These are phyloP conservation scores for Globisporangium paddicum DNA, from an alignment of 352 stramenopile species.

Conservation along the genomic window DNA sequence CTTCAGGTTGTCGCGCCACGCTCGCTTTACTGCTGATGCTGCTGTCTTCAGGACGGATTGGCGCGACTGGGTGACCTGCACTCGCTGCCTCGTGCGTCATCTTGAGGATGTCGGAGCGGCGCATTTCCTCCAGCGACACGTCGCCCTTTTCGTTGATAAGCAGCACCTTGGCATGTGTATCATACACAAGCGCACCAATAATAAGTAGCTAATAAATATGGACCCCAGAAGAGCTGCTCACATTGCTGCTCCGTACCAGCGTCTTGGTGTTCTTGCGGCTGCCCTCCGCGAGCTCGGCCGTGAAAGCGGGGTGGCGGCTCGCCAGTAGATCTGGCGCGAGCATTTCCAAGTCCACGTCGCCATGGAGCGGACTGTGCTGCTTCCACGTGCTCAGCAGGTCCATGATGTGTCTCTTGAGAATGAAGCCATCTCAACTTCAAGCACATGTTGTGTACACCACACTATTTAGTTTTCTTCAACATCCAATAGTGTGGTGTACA, in stretches of 20 bases:
- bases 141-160: slow-evolving; percentile 13
- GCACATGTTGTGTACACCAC: too few species aligned
- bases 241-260: slow-evolving; percentile 1
- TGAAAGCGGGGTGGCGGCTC: slow-evolving; percentile 9
- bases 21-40: not conserved
- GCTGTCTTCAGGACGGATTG: not conserved
- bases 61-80: not conserved
- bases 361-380: slow-evolving; percentile 4
- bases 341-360: slow-evolving; percentile 16
- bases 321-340: slow-evolving; percentile 13
- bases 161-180: slow-evolving; percentile 17
- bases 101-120: slow-evolving; percentile 17
- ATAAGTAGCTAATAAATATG: too few species aligned
- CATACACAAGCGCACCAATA: too few species aligned
- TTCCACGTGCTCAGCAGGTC: slow-evolving; percentile 11
- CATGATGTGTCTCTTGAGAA: not conserved
- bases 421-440: not conserved
- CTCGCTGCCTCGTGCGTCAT: slow-evolving; percentile 14
- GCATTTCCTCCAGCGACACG: slow-evolving; percentile 11
- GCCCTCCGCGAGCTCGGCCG: slow-evolving; percentile 1
- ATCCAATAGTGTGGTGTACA: not conserved
- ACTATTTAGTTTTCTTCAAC: too few species aligned
- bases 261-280: slow-evolving; percentile 14
- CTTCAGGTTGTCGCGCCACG: not conserved
- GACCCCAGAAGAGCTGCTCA: not conserved